Percentiles rank a stretch among this genome's conserved stretches.
Evolutionary conservation across 202 grass and related monocot genomes (phyloP).

Genomic region (Zoysia matrella): DNA sequence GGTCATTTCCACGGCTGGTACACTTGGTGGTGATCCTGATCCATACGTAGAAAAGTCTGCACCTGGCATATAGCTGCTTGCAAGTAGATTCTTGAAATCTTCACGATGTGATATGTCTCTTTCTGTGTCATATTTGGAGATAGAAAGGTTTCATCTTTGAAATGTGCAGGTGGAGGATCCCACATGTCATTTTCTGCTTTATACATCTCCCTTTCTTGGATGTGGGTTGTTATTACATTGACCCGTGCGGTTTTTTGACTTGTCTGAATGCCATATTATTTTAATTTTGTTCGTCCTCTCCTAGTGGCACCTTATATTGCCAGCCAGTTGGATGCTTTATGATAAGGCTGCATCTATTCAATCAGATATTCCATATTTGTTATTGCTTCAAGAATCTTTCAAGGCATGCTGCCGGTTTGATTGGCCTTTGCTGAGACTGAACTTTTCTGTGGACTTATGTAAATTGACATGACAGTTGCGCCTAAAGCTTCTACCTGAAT

Average conservation of each 20-base stretch:
- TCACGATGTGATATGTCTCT: slow-evolving; percentile 7
- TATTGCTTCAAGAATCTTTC: slow-evolving; percentile 34
- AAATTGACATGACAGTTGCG: background rate
- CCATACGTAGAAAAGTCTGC: slow-evolving; percentile 19
- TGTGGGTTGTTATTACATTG: slow-evolving; percentile 5
- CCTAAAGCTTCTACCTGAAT: background rate
- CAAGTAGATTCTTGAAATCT: slow-evolving; percentile 15
- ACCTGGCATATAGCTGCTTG: background rate
- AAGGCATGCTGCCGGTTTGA: slow-evolving; percentile 31
- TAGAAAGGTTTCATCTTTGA: slow-evolving; percentile 5
- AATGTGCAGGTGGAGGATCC: background rate
- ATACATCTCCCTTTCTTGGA: slow-evolving; percentile 21
- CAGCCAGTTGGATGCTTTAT: slow-evolving; percentile 23
- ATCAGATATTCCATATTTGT: slow-evolving; percentile 25
- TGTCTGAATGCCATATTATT: slow-evolving; percentile 5
- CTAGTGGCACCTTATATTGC: slow-evolving; percentile 33
- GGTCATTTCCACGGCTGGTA: slow-evolving; percentile 2
- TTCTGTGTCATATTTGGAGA: slow-evolving; percentile 15
- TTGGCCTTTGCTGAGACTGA: background rate
- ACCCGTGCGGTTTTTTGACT: background rate
- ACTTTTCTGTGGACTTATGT: background rate
- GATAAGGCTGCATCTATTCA: slow-evolving; percentile 27
- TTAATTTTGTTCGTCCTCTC: background rate
- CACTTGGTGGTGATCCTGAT: background rate
- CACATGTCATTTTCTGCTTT: slow-evolving; percentile 39